phyloP scores from a whole-genome alignment of 1,284 basidiomycete genomes.

The Apiotrichum veenhuisii region DNA sequence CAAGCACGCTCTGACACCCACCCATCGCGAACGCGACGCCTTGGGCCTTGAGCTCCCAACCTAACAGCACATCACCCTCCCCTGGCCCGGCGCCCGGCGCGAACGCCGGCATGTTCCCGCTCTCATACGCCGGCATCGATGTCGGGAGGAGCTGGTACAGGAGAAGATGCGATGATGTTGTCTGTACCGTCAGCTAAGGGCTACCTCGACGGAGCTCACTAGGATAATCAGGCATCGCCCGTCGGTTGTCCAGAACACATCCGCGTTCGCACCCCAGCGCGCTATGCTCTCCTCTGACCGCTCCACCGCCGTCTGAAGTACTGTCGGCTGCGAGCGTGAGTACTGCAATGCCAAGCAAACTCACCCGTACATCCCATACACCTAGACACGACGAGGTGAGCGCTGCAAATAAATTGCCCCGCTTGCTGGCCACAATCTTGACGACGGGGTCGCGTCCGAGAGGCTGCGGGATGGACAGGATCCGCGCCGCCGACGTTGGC shows the following conservation, averaged over 20 bases:
- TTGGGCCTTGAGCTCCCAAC: slow-evolving; percentile 68
- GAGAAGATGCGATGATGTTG: slow-evolving; percentile 70
- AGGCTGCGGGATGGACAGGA: slow-evolving; percentile 28
- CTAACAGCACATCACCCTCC: slow-evolving; percentile 76
- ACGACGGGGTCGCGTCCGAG: slow-evolving; percentile 56
- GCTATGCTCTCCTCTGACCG: slow-evolving; percentile 70
- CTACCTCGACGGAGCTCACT: slow-evolving; percentile 50
- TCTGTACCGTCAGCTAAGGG: slow-evolving; percentile 51
- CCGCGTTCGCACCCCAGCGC: slow-evolving; percentile 72
- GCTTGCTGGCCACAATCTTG: slow-evolving; percentile 61
- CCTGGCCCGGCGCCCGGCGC: slow-evolving; percentile 69
- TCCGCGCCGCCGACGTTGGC: slow-evolving; percentile 40
- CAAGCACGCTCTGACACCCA: slow-evolving; percentile 25
- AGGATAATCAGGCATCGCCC: slow-evolving; percentile 71
- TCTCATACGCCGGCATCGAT: slow-evolving; percentile 49
- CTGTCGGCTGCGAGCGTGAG: slow-evolving; percentile 61
- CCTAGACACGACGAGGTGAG: slow-evolving; percentile 64
- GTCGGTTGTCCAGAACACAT: slow-evolving; percentile 74
- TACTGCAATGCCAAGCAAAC: slow-evolving; percentile 40
- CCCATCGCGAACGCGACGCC: slow-evolving; percentile 42
- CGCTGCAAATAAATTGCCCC: slow-evolving; percentile 72
- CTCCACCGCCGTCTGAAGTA: slow-evolving; percentile 67
- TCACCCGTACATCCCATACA: slow-evolving; percentile 78
- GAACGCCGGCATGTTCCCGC: slow-evolving; percentile 51
- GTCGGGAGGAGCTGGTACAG: slow-evolving; percentile 66